Evolutionary conservation across 352 stramenopile species (phyloP).

Genomic region (Aphanomyces invadans): DNA sequence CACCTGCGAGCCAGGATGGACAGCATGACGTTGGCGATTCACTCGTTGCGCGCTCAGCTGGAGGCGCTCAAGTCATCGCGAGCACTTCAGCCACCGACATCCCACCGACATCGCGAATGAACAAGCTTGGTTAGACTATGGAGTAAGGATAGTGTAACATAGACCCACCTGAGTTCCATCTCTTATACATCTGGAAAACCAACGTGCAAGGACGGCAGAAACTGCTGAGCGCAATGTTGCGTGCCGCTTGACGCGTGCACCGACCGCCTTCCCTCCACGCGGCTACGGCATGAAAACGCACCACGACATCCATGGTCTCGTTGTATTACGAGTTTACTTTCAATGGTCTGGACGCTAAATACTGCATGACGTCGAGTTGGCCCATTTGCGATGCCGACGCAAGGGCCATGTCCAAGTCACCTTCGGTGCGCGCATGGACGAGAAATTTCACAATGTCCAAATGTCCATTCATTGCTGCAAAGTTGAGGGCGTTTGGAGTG

Average conservation of each 20-base stretch:
- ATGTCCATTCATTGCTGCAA: slow-evolving; percentile 19
- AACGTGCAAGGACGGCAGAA: no score
- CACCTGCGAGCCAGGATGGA: slow-evolving; percentile 1
- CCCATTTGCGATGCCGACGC: neutral
- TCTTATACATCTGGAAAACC: no score
- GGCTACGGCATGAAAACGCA: no score
- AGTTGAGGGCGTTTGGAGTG: slow-evolving; percentile 11
- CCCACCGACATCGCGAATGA: neutral
- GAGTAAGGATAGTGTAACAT: neutral
- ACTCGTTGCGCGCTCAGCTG: neutral
- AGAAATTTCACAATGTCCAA: slow-evolving; percentile 18
- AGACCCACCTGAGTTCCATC: no score
- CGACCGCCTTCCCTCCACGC: no score
- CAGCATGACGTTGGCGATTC: neutral
- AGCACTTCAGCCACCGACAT: no score
- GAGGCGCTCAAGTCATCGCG: neutral
- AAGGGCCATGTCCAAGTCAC: neutral
- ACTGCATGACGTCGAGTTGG: neutral
- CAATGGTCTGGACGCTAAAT: neutral
- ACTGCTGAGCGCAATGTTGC: no score
- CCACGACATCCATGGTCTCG: no score
- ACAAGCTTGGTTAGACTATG: neutral
- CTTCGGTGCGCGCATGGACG: slow-evolving; percentile 3
- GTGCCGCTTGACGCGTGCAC: no score
- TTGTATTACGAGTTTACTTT: no score